These are phyloP conservation scores for Westerdykella ornata DNA, from an alignment of 2,329 filamentous ascomycete genomes.

Conservation along the genomic window DNA sequence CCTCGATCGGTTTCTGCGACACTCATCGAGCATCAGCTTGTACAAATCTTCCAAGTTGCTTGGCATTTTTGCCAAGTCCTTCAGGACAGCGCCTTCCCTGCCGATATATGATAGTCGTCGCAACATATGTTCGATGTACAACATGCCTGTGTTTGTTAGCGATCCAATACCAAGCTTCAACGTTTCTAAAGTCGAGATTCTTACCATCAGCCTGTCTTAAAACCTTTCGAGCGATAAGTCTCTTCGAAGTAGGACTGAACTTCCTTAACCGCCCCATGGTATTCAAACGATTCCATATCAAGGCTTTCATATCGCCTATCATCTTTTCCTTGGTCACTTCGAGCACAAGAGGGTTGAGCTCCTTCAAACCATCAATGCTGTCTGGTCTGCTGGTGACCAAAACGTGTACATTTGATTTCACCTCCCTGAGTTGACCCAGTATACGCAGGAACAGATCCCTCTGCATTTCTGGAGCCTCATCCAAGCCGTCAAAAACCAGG, in stretches of 20 bases:
- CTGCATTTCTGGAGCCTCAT: slow-evolving; percentile 20
- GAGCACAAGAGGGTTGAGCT: slow-evolving; percentile 6
- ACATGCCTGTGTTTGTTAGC: slow-evolving; percentile 21
- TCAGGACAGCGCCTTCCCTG: slow-evolving; percentile 30
- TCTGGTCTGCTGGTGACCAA: slow-evolving; percentile 18
- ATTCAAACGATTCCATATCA: slow-evolving; percentile 25
- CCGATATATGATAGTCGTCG: slow-evolving; percentile 25
- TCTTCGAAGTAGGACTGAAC: slow-evolving; percentile 24
- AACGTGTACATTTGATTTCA: slow-evolving; percentile 19
- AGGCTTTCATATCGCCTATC: slow-evolving; percentile 18
- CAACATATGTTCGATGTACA: slow-evolving; percentile 37
- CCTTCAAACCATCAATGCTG: slow-evolving; percentile 4
- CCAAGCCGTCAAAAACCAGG: slow-evolving; percentile 32
- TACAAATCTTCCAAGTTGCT: slow-evolving; percentile 11
- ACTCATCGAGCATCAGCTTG: slow-evolving; percentile 12
- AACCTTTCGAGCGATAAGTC: slow-evolving; percentile 26
- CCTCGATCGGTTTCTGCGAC: slow-evolving; percentile 10
- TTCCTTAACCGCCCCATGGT: slow-evolving; percentile 15
- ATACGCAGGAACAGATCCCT: slow-evolving; percentile 14
- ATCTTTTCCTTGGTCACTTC: slow-evolving; percentile 24
- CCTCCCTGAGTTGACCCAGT: slow-evolving; percentile 16
- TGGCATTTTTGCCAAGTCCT: slow-evolving; percentile 21
- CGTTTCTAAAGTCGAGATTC: slow-evolving; percentile 2
- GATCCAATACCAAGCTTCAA: not conserved
- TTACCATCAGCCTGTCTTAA: slow-evolving; percentile 29